phyloP scores from a whole-genome alignment of 2,329 filamentous ascomycete species.

The Talaromyces atroroseus region DNA sequence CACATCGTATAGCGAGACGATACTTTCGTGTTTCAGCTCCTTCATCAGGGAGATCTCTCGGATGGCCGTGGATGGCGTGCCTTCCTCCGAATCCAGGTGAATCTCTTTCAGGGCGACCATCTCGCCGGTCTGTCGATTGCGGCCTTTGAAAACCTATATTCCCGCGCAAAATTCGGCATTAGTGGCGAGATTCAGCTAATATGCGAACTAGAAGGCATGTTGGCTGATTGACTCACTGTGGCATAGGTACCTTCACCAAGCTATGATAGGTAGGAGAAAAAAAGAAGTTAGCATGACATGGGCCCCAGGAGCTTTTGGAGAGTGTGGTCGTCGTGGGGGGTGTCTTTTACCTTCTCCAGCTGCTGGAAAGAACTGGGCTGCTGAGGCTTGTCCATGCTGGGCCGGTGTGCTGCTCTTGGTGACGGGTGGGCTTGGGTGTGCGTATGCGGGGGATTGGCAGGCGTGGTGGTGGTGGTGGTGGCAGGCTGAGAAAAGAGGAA shows the following conservation, averaged over 20 bases:
- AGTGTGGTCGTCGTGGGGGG: background rate
- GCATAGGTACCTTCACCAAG: constrained; percentile 98
- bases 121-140: constrained; percentile 93
- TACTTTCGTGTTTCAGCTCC: constrained; percentile 97
- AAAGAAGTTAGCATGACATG: background rate
- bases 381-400: constrained; percentile 77
- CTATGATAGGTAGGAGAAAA: constrained; percentile 27
- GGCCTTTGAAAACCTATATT: constrained; percentile 88
- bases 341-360: constrained; percentile 67
- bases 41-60: constrained; percentile 99
- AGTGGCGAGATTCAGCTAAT: background rate
- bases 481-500: constrained; percentile 29
- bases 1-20: constrained; percentile 94
- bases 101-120: constrained; percentile 97
- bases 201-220: background rate
- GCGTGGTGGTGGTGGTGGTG: background rate
- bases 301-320: background rate
- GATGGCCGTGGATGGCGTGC: constrained; percentile 93
- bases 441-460: constrained; percentile 13
- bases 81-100: constrained; percentile 96
- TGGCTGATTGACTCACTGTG: constrained; percentile 59
- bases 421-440: constrained; percentile 2
- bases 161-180: background rate
- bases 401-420: constrained; percentile 12
- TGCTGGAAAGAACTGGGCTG: constrained; percentile 98